Percentiles rank a stretch among this genome's conserved stretches.
These are phyloP conservation scores for Penicillium sp. DNA, from an alignment of 2,329 filamentous ascomycete species.

Conservation along the genomic window DNA sequence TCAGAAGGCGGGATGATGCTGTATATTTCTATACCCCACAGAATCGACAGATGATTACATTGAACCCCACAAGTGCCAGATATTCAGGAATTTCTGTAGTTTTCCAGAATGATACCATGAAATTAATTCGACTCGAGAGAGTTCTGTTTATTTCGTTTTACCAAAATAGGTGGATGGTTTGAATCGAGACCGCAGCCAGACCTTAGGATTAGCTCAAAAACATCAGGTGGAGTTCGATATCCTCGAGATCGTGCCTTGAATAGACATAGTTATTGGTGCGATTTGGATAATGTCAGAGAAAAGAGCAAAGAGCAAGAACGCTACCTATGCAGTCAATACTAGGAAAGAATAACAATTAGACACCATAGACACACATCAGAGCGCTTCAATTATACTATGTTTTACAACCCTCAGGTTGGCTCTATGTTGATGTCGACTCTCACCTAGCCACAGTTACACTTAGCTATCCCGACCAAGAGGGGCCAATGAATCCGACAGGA, in stretches of 20 bases:
- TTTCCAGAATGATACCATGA: neutral
- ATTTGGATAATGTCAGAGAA: neutral
- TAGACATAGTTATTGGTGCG: neutral
- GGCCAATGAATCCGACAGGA: slow-evolving; percentile 56
- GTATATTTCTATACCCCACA: neutral
- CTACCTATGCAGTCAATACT: neutral
- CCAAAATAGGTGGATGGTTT: neutral
- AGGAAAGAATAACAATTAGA: neutral
- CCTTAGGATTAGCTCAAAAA: neutral
- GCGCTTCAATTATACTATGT: slow-evolving; percentile 23
- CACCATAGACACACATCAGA: neutral
- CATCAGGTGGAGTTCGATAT: neutral
- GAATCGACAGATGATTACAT: neutral
- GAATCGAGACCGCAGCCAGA: neutral
- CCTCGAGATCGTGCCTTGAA: neutral
- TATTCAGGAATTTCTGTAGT: neutral
- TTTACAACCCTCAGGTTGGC: slow-evolving; percentile 14
- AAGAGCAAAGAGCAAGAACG: neutral
- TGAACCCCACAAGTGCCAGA: neutral
- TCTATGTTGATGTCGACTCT: neutral
- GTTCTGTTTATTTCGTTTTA: neutral
- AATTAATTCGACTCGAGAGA: neutral
- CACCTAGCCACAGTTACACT: slow-evolving; percentile 11
- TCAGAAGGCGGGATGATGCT: slow-evolving; percentile 15
- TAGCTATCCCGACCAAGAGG: slow-evolving; percentile 57